These are phyloP conservation scores for Alternaria gaisen DNA, from an alignment of 2,329 filamentous ascomycete species.

Conservation along the genomic window DNA sequence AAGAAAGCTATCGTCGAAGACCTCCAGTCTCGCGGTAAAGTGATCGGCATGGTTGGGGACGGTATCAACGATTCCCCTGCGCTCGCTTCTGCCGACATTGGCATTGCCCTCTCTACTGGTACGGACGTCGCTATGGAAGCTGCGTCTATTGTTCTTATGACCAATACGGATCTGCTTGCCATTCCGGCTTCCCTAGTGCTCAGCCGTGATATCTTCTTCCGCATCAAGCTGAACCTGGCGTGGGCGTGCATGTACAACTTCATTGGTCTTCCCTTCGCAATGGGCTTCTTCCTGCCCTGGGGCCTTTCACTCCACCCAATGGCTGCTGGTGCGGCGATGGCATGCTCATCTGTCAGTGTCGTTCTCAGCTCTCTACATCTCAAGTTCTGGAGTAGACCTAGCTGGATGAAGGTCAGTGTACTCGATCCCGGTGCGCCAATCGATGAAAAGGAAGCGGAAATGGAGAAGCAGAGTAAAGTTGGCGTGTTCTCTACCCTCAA, in stretches of 20 bases:
- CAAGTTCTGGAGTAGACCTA: constrained; percentile 84
- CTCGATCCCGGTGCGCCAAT: constrained; percentile 59
- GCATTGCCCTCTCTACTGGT: constrained; percentile 89
- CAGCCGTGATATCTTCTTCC: constrained; percentile 82
- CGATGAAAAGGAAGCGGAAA: constrained; percentile 39
- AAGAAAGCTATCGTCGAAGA: constrained; percentile 86
- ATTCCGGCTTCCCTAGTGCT: constrained; percentile 89
- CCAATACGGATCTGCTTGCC: constrained; percentile 86
- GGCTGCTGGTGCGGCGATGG: constrained; percentile 95
- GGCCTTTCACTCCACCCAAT: constrained; percentile 90
- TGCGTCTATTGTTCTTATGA: constrained; percentile 95
- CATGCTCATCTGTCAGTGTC: constrained; percentile 86
- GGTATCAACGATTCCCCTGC: constrained; percentile 98
- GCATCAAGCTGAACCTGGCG: constrained; percentile 91
- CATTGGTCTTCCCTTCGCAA: constrained; percentile 91
- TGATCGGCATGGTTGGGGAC: constrained; percentile 94
- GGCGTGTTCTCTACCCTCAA: constrained; percentile 33
- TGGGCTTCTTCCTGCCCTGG: constrained; percentile 93
- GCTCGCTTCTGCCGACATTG: constrained; percentile 88
- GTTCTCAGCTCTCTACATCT: constrained; percentile 84
- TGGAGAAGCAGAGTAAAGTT: constrained; percentile 27
- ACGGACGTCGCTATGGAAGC: constrained; percentile 99
- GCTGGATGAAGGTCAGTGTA: constrained; percentile 81
- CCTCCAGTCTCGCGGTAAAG: constrained; percentile 75
- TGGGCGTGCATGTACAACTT: constrained; percentile 96